Evolutionary conservation across 495 filamentous ascomycete species (phyloP).

Genomic region (Echria macrotheca): DNA sequence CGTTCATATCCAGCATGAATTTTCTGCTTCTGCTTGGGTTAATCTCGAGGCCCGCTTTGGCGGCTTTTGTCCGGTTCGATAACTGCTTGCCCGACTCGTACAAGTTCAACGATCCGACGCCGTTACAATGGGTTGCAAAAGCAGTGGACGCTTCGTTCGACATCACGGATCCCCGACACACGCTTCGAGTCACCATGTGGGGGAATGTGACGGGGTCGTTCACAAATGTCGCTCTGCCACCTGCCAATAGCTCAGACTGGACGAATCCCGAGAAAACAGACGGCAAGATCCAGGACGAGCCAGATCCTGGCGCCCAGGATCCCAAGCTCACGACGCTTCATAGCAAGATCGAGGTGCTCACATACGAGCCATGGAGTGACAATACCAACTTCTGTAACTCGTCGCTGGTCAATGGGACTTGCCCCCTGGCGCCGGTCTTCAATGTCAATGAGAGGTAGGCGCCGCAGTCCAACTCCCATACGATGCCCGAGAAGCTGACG

Average conservation of each 20-base stretch:
- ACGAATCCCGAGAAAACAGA: slow-evolving; percentile 50
- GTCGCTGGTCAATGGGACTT: slow-evolving; percentile 52
- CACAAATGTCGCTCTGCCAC: slow-evolving; percentile 44
- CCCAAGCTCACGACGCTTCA: slow-evolving; percentile 66
- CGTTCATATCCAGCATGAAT: background rate
- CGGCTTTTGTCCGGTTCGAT: slow-evolving; percentile 66
- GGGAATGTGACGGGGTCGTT: slow-evolving; percentile 77
- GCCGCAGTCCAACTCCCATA: no score
- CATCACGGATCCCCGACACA: slow-evolving; percentile 52
- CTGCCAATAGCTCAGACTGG: slow-evolving; percentile 48
- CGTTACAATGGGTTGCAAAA: slow-evolving; percentile 76
- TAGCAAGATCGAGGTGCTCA: slow-evolving; percentile 63
- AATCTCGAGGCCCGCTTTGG: slow-evolving; percentile 33
- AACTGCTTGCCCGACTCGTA: slow-evolving; percentile 72
- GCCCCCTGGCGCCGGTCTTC: slow-evolving; percentile 74
- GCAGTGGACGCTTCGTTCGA: slow-evolving; percentile 70
- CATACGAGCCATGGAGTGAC: slow-evolving; percentile 59
- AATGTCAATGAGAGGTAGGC: slow-evolving; percentile 28
- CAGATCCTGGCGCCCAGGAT: slow-evolving; percentile 40
- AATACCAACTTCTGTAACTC: slow-evolving; percentile 58
- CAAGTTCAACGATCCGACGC: slow-evolving; percentile 37
- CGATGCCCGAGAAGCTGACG: background rate
- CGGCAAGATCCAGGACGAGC: slow-evolving; percentile 71
- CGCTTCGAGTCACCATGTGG: slow-evolving; percentile 75
- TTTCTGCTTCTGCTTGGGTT: slow-evolving; percentile 22